Base-by-base conservation (phyloP, 129 eudicot species). In the Ambrosia trifida region DNA sequence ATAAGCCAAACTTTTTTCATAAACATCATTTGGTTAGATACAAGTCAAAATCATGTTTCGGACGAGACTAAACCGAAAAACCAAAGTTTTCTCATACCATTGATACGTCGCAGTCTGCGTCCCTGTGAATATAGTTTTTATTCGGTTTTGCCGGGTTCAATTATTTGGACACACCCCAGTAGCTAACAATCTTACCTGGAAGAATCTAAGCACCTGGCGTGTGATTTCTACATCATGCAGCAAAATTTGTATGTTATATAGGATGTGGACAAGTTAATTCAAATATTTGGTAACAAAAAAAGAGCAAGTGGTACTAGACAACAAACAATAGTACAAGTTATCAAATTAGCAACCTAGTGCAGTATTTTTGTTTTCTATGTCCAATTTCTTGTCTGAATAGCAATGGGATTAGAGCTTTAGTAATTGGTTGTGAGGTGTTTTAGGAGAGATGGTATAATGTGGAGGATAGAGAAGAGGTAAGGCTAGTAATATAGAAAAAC, bases 261-360 rank as follows among this genome's bases (percentile, higher is more conserved):
- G 49, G 59, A 64, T 68, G 35, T 19, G 31, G 36, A 44, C 31
- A 11, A 41, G 28, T 20, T 33, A n/a, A 44, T 62, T 8, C 65
- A 36, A 33, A 68, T 72, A 66, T 11, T 17, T 69, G 28, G 50
- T 36, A 2, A 19, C 35, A 57, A 18, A 45, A 70, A 65, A 28
- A 44, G 71, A 66, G 36, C 70, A 64, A 41, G 81, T 79, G 83
- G 81, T 75, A 78, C 87, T 70, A 50, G 58, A 73, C 7, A 58
- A 51, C 75, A 79, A 64, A 70, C 66, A 64, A 62, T 61, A 24
- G 66, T 78, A 76, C 79, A 74, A 63, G 79, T 50, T 62, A 60
- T 58, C 52, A 69, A 63, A 58, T 51, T 44, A 36, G 64, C 63
- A 68, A 52, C n/a, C 41, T 62, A 66, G 77, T 53, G 36, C 80